These are phyloP conservation scores for Barnettozyma botsteinii DNA, from an alignment of 805 yeast genomes.

Conservation along the genomic window DNA sequence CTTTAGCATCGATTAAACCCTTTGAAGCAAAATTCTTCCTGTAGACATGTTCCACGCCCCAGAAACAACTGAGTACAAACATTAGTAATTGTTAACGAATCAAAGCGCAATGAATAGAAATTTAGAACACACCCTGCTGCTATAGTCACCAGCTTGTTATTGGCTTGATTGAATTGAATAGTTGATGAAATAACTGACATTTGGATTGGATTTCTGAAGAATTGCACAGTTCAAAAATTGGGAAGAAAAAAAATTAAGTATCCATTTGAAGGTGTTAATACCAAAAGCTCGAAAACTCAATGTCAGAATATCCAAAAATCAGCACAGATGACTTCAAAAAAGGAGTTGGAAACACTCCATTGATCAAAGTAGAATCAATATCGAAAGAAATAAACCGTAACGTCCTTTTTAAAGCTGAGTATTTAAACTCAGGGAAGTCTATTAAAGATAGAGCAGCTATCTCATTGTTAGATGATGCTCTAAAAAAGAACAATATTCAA, in stretches of 20 bases:
- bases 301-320: conserved; percentile 12
- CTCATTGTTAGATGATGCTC: conserved; percentile 59
- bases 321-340: conserved; percentile 17
- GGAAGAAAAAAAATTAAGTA: too few relatives aligned
- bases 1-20: conserved; percentile 70
- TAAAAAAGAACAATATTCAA: conserved; percentile 41
- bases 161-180: conserved; percentile 36
- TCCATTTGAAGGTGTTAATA: too few relatives aligned
- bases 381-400: conserved; percentile 64
- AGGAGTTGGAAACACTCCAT: conserved; percentile 63
- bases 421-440: conserved; percentile 74
- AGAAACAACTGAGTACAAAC: conserved; percentile 49
- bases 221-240: too few relatives aligned
- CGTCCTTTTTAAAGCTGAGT: conserved; percentile 66
- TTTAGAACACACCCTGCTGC: conserved; percentile 51
- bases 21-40: conserved; percentile 59
- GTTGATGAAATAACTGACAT: conserved; percentile 32
- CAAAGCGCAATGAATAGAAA: conserved; percentile 26
- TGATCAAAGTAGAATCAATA: conserved; percentile 56
- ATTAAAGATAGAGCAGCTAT: conserved; percentile 80
- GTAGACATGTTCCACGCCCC: conserved; percentile 87
- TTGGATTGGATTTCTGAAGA: too few relatives aligned
- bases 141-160: conserved; percentile 49
- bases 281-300: too few relatives aligned
- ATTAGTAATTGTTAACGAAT: conserved; percentile 2